Percentiles rank a stretch among this genome's conserved stretches.
Conservation (phyloP, 1,139 yeast species). For the Candida sp. region DNA sequence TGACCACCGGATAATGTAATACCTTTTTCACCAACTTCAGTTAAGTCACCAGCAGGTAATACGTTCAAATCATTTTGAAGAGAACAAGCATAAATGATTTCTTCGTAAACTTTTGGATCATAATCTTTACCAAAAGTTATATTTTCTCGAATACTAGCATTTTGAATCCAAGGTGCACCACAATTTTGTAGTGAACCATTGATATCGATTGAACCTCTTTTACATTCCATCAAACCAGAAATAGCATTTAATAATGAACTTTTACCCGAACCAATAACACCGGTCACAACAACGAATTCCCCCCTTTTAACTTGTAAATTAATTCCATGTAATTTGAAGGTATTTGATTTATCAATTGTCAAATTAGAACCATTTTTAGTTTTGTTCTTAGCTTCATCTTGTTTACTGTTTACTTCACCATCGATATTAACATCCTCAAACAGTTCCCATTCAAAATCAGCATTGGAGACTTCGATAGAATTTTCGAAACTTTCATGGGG, state of each 20-base stretch:
- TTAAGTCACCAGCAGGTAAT: conserved; percentile 41
- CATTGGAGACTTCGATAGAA: conserved; percentile 26
- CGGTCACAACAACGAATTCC: conserved; percentile 69
- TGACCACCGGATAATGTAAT: conserved; percentile 50
- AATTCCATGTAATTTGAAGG: conserved; percentile 14
- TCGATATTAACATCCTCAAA: conserved; percentile 25
- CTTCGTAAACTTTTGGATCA: conserved; percentile 21
- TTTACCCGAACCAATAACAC: conserved; percentile 72
- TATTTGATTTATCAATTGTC: conserved; percentile 7
- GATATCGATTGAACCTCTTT: conserved; percentile 33
- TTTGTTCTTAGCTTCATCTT: conserved; percentile 7
- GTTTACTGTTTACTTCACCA: conserved; percentile 9
- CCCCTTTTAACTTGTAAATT: conserved; percentile 31
- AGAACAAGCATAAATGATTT: conserved; percentile 31
- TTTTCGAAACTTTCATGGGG: conserved; percentile 23
- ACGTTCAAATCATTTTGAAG: conserved; percentile 33
- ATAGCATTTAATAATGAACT: conserved; percentile 56
- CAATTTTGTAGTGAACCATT: conserved; percentile 42
- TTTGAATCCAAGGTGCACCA: conserved; percentile 52
- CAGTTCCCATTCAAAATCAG: conserved; percentile 37
- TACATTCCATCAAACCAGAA: conserved; percentile 52
- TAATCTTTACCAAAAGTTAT: conserved; percentile 29
- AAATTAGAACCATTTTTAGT: conserved; percentile 1
- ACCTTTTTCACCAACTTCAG: conserved; percentile 49
- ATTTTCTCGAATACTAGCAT: conserved; percentile 39